A percentile compares a stretch with the other conserved stretches of the same genome.
phyloP scores from a whole-genome alignment of 2,329 filamentous ascomycete genomes.

The Fusarium buharicum region DNA sequence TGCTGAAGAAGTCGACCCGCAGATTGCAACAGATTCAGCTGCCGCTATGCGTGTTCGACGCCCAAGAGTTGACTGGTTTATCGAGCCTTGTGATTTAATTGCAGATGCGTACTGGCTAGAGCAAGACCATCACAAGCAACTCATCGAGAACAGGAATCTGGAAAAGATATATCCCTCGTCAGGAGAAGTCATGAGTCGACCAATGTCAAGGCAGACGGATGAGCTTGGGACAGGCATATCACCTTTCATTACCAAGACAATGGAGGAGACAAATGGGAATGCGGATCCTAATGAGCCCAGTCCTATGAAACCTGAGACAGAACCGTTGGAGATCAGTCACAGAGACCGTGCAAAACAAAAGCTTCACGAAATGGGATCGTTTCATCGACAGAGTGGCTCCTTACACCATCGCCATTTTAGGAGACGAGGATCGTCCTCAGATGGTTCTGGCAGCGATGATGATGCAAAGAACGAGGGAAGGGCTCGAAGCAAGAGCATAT shows the following conservation, averaged over 20 bases:
- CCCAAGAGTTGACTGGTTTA: slow-evolving; percentile 84
- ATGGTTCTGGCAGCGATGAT: slow-evolving; percentile 68
- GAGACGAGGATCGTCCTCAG: slow-evolving; percentile 62
- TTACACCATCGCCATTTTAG: slow-evolving; percentile 63
- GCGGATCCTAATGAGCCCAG: slow-evolving; percentile 39
- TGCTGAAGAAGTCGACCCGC: slow-evolving; percentile 58
- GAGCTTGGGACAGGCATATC: slow-evolving; percentile 39
- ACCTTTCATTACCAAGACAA: slow-evolving; percentile 43
- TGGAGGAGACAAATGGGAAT: slow-evolving; percentile 38
- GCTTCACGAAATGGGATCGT: slow-evolving; percentile 64
- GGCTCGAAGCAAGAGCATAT: slow-evolving; percentile 58
- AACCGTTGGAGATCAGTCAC: slow-evolving; percentile 61
- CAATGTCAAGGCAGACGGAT: slow-evolving; percentile 48
- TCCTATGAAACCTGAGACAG: slow-evolving; percentile 50
- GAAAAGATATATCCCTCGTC: slow-evolving; percentile 72
- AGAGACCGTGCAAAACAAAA: slow-evolving; percentile 70
- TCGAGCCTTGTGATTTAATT: slow-evolving; percentile 84
- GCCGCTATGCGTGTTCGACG: slow-evolving; percentile 70
- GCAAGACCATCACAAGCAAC: slow-evolving; percentile 78
- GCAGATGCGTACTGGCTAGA: slow-evolving; percentile 94
- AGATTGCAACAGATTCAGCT: slow-evolving; percentile 56
- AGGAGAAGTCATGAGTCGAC: slow-evolving; percentile 41
- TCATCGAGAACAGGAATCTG: slow-evolving; percentile 84
- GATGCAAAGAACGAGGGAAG: slow-evolving; percentile 52
- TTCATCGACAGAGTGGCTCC: slow-evolving; percentile 64